Conservation (phyloP, 2,329 filamentous ascomycete species). For the Diplodia seriata region DNA sequence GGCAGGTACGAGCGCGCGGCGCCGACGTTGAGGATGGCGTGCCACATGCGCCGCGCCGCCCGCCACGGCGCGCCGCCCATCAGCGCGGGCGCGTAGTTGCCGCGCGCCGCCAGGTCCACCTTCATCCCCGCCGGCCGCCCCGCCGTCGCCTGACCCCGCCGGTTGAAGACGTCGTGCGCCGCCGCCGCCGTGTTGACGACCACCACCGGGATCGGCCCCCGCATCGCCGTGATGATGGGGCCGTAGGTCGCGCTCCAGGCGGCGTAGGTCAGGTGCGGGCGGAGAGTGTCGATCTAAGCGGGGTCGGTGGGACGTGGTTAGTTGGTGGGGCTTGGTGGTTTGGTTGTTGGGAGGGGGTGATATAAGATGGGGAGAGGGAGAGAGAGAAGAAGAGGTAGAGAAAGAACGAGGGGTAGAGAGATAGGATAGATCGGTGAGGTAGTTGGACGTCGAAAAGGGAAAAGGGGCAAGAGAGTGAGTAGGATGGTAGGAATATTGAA, state of each 20-base stretch:
- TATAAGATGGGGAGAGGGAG: too few relatives aligned
- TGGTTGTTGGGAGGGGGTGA: too few relatives aligned
- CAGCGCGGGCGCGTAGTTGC: conserved; percentile 4
- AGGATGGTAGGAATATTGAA: not conserved
- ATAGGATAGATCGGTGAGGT: too few relatives aligned
- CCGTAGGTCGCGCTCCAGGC: conserved; percentile 62
- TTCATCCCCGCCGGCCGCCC: not conserved
- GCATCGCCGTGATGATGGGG: conserved; percentile 59
- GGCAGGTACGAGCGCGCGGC: conserved; percentile 30
- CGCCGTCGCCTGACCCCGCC: conserved; percentile 9
- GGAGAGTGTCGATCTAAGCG: not conserved
- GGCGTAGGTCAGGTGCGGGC: conserved; percentile 55
- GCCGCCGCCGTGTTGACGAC: not conserved
- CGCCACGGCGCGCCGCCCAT: conserved; percentile 8
- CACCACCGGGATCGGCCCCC: conserved; percentile 46
- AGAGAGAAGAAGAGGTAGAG: too few relatives aligned
- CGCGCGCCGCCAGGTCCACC: not conserved
- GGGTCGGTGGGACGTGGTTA: not conserved
- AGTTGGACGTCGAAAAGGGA: not conserved
- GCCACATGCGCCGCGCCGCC: conserved; percentile 30
- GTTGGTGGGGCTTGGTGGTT: not conserved
- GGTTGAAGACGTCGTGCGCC: conserved; percentile 25
- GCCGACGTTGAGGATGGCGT: conserved; percentile 30
- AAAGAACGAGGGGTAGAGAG: too few relatives aligned
- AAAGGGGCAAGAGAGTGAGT: not conserved